A percentile compares a stretch with the other conserved stretches of the same genome.
These are phyloP conservation scores for Sugiyamaella japonica DNA, from an alignment of 1,139 yeast species.

Conservation along the genomic window DNA sequence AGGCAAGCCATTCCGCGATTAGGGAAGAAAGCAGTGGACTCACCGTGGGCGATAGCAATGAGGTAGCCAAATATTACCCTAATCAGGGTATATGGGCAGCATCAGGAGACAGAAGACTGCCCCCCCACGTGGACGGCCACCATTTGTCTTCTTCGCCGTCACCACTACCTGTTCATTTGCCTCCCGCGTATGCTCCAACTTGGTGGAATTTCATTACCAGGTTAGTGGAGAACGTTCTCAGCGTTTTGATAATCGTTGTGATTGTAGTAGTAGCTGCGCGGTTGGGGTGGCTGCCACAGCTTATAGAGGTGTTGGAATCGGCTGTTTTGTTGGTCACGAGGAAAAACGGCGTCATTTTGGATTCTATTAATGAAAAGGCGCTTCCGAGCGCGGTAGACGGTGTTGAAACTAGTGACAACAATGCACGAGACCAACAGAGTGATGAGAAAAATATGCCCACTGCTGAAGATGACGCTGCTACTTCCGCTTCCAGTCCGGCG, in stretches of 20 bases:
- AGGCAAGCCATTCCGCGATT: neutral
- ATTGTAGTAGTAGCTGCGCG: constrained; percentile 42
- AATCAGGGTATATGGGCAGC: constrained; percentile 12
- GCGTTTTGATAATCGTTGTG: constrained; percentile 44
- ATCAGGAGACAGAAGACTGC: neutral
- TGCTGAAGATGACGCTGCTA: neutral
- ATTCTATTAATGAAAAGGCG: neutral
- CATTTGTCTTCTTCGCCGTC: neutral
- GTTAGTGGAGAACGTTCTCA: constrained; percentile 52
- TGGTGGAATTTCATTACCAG: constrained; percentile 32
- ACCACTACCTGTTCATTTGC: constrained; percentile 10
- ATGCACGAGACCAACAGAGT: neutral
- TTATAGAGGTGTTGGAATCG: constrained; percentile 29
- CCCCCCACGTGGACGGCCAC: neutral
- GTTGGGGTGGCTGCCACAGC: constrained; percentile 46
- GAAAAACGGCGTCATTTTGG: constrained; percentile 11
- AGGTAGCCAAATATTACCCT: constrained; percentile 13
- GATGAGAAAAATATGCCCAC: neutral
- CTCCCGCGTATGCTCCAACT: constrained; percentile 25
- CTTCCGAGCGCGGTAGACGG: neutral
- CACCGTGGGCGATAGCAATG: constrained; percentile 1
- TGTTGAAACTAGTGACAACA: no score
- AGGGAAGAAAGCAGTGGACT: neutral
- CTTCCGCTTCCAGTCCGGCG: neutral
- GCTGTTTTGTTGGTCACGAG: constrained; percentile 21